phyloP scores from a whole-genome alignment of 257 asterid species.

The Scutellaria galericulata region DNA sequence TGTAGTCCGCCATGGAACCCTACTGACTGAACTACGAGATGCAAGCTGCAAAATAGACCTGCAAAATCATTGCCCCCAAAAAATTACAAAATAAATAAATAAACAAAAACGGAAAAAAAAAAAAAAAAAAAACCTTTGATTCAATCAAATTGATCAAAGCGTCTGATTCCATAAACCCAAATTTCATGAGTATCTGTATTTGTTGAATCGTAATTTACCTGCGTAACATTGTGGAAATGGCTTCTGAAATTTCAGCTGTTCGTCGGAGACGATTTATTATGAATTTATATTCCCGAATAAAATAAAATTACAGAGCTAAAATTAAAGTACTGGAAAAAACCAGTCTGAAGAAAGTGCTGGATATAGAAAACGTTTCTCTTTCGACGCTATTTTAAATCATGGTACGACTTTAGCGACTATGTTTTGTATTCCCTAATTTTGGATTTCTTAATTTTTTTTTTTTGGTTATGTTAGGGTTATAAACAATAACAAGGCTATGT shows the following conservation, averaged over 20 bases:
- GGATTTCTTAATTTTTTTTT: too few relatives aligned
- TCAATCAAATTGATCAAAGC: conserved; percentile 29
- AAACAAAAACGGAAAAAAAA: not conserved
- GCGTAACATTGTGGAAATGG: conserved; percentile 48
- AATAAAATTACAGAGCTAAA: conserved; percentile 16
- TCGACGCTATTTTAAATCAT: too few relatives aligned
- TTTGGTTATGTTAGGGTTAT: too few relatives aligned
- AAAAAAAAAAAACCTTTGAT: conserved; percentile 35
- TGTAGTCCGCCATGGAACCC: conserved; percentile 60
- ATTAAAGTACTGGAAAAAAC: not conserved
- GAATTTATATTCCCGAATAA: conserved; percentile 14
- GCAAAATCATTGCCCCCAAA: conserved; percentile 37
- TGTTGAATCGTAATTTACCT: conserved; percentile 39
- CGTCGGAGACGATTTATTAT: conserved; percentile 28
- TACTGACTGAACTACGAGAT: conserved; percentile 48
- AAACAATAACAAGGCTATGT: too few relatives aligned
- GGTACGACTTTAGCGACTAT: too few relatives aligned
- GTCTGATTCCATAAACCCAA: not conserved
- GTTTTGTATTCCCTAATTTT: too few relatives aligned
- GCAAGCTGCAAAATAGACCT: conserved; percentile 79
- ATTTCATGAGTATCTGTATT: conserved; percentile 12
- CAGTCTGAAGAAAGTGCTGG: too few relatives aligned
- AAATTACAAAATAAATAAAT: not conserved
- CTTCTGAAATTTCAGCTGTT: conserved; percentile 33
- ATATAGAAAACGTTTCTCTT: too few relatives aligned